Evolutionary conservation across 345 rosid genomes (phyloP), one percentile per base, ranked within the genome.

Genomic region (Arabidopsis thaliana): DNA sequence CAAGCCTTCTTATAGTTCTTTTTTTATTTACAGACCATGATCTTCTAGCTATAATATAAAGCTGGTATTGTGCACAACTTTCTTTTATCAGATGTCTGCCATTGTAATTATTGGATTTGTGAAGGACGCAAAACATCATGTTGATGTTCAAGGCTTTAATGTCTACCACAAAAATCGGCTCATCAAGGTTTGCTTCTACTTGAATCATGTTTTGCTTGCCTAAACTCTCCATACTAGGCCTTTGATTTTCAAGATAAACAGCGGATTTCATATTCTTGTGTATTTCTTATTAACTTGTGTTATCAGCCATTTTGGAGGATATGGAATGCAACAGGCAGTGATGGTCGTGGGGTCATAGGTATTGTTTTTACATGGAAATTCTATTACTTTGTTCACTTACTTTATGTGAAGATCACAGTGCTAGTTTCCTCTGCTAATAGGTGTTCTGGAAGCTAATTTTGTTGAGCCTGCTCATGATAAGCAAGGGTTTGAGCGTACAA

Each of bases 281-380:
- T 65, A 12, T 24, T 20, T 28, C 23, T 77, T 14, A 20, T 30
- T 65, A 40, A 71, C 55, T 56, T 74, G 56, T 74, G 56, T 75
- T 77, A 65, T 69, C 84, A 93, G 98, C 98, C 97, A 53, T 93
- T 93, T 80, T 93, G 98, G 98, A 93, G 97, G 89, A 85, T 93
- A 55, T 93, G 98, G 97, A 89, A 89, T 83, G 82, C 98, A 61
- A 16, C 97, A 7, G 97, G 93, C 59, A 89, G 97, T 86, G 90
- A 84, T 79, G 98, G 98, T 37, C 97, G 98, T 69, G 98, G 98
- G 22, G 96, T 91, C 59, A 86, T 93, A 80, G 98, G 98, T 93
- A 73, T 60, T 68, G 1, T 42, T 68, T 65, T 46, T 10, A 50
- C 40, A 50, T 59, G 59, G 34, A 71, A 73, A 33, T 51, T 22